These are phyloP conservation scores for Aureobasidium pullulans DNA, from an alignment of 2,329 filamentous ascomycete species.

Conservation along the genomic window DNA sequence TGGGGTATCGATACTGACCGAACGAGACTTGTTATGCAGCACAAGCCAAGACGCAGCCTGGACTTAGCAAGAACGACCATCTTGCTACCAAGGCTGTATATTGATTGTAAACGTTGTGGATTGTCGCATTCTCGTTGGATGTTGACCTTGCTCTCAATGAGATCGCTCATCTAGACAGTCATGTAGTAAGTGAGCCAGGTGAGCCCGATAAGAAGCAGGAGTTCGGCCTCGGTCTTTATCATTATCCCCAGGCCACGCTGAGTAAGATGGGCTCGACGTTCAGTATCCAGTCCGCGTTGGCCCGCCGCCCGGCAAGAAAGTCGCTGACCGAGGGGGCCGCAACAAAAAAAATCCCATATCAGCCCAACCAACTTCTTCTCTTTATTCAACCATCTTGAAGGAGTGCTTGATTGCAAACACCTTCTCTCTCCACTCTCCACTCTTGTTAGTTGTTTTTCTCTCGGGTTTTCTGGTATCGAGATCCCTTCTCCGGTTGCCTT, in stretches of 20 bases:
- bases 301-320: neutral
- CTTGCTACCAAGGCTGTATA: too few relatives aligned
- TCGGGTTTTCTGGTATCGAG: neutral
- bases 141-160: too few relatives aligned
- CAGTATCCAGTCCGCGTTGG: neutral
- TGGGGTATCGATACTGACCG: neutral
- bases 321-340: conserved; percentile 2
- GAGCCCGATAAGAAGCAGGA: too few relatives aligned
- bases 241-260: neutral
- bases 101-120: too few relatives aligned
- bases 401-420: conserved; percentile 16
- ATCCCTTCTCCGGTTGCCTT: neutral
- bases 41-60: neutral
- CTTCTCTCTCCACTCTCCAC: conserved; percentile 23
- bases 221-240: too few relatives aligned
- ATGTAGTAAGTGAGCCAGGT: too few relatives aligned
- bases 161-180: too few relatives aligned
- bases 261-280: neutral
- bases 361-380: conserved; percentile 2
- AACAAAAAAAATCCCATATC: neutral
- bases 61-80: neutral
- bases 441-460: conserved; percentile 17
- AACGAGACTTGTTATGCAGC: neutral
- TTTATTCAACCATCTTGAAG: conserved; percentile 5
- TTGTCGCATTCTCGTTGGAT: too few relatives aligned